phyloP scores from a whole-genome alignment of 2,329 filamentous ascomycete species.

The Diplodia intermedia region DNA sequence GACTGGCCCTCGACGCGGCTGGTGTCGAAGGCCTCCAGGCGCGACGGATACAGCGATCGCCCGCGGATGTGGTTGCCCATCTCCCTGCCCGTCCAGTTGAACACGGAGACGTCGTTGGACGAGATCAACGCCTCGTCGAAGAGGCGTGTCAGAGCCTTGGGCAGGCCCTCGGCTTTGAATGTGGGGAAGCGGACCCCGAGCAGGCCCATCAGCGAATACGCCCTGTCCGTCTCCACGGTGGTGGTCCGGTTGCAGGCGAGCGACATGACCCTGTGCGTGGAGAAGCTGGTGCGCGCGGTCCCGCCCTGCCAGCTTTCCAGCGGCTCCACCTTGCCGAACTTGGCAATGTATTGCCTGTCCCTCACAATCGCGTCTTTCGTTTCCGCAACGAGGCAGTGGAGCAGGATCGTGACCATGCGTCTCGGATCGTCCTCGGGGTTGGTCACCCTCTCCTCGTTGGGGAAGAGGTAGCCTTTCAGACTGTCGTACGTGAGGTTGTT shows the following conservation, averaged over 20 bases:
- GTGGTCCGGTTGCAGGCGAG: background rate
- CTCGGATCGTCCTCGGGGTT: background rate
- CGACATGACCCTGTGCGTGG: conserved; percentile 5
- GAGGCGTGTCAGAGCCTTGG: background rate
- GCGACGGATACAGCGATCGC: conserved; percentile 8
- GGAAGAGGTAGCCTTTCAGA: background rate
- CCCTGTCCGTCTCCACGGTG: background rate
- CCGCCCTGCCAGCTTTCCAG: conserved; percentile 4
- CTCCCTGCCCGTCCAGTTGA: conserved; percentile 1
- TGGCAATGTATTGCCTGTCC: background rate
- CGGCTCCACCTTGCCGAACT: background rate
- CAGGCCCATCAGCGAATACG: conserved; percentile 12
- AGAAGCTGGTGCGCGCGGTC: background rate
- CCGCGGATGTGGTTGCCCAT: conserved; percentile 21
- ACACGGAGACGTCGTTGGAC: conserved; percentile 10
- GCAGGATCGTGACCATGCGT: background rate
- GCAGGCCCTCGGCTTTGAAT: background rate
- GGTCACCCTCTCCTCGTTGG: background rate
- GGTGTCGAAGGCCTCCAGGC: background rate
- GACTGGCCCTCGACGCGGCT: background rate
- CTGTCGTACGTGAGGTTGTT: background rate
- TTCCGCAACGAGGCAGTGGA: conserved; percentile 1
- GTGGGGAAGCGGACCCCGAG: conserved; percentile 6
- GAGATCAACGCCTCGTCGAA: conserved; percentile 3
- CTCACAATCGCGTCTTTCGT: background rate